phyloP scores from a whole-genome alignment of 176 grass and related monocot species.

The Elaeis guineensis region DNA sequence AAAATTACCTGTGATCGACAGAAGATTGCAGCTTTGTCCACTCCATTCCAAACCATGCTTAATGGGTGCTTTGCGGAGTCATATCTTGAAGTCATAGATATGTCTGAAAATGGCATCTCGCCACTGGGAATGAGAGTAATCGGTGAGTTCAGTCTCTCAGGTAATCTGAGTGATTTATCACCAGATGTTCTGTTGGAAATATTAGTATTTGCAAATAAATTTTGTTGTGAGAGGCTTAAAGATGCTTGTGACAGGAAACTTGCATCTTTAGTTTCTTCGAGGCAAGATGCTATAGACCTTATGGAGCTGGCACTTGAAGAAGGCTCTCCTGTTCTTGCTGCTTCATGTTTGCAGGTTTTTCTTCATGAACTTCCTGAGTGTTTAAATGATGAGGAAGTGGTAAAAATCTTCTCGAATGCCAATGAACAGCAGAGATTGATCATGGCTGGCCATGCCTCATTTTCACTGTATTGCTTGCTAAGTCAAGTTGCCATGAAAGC shows the following conservation, averaged over 20 bases:
- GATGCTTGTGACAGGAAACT: conserved; percentile 86
- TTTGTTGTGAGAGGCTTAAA: conserved; percentile 90
- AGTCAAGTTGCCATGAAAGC: conserved; percentile 72
- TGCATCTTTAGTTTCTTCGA: conserved; percentile 76
- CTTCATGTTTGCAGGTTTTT: conserved; percentile 83
- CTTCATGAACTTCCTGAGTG: conserved; percentile 75
- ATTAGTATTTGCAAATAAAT: conserved; percentile 92
- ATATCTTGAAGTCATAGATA: conserved; percentile 75
- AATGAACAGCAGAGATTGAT: conserved; percentile 69
- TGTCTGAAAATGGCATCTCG: conserved; percentile 86
- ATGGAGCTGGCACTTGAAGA: conserved; percentile 96
- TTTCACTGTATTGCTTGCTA: conserved; percentile 87
- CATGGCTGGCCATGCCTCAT: conserved; percentile 70
- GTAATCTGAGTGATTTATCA: conserved; percentile 61
- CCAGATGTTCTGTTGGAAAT: conserved; percentile 77
- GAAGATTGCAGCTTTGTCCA: conserved; percentile 71
- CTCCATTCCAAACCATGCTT: conserved; percentile 84
- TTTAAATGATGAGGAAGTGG: conserved; percentile 78
- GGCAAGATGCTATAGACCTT: conserved; percentile 92
- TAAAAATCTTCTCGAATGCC: conserved; percentile 59
- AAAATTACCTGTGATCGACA: conserved; percentile 75
- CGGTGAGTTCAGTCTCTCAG: conserved; percentile 74
- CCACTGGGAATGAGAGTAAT: conserved; percentile 64
- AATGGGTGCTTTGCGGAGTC: conserved; percentile 90
- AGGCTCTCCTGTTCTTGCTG: conserved; percentile 67